A percentile compares a stretch with the other conserved stretches of the same genome.
Conservation (phyloP, 2,329 filamentous ascomycete species). For the Arthrobotrys conoides region DNA sequence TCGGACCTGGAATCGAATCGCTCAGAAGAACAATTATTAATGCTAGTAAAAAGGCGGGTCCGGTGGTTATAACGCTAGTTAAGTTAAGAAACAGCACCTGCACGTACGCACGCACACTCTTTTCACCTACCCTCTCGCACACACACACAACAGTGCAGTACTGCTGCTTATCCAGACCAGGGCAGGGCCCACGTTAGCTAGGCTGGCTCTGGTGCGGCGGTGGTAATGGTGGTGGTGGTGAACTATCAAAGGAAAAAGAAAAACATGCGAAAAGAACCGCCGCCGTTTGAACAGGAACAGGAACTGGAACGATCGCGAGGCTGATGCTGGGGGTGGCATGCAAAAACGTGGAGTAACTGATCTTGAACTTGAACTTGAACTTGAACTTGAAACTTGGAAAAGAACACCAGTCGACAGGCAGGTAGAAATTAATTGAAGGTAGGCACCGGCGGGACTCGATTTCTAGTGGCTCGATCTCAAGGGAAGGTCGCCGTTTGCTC, state of each 20-base stretch:
- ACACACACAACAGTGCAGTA: not conserved
- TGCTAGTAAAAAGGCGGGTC: constrained; percentile 39
- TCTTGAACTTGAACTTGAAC: constrained; percentile 23
- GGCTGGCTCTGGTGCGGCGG: not conserved
- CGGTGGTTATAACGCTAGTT: constrained; percentile 40
- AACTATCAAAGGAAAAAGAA: constrained; percentile 19
- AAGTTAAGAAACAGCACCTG: constrained; percentile 9
- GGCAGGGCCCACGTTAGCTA: constrained; percentile 44
- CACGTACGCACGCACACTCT: constrained; percentile 14
- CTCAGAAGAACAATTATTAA: constrained; percentile 40
- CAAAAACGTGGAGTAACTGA: constrained; percentile 51
- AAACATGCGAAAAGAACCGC: constrained; percentile 46
- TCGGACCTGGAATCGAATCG: constrained; percentile 16
- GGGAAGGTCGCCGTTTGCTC: constrained; percentile 39
- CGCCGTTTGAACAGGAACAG: constrained; percentile 46
- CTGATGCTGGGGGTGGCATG: constrained; percentile 32
- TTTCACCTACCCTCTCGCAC: not conserved
- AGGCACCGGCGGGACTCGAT: too few species aligned
- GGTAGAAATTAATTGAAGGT: too few species aligned
- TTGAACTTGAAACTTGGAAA: constrained; percentile 24
- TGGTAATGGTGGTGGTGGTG: too few species aligned
- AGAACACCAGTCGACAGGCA: constrained; percentile 8
- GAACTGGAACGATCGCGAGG: constrained; percentile 47
- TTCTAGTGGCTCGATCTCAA: not conserved
- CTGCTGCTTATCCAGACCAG: constrained; percentile 53